These are phyloP conservation scores for Ophiocordyceps unilateralis DNA, from an alignment of 2,329 filamentous ascomycete genomes.

Conservation along the genomic window DNA sequence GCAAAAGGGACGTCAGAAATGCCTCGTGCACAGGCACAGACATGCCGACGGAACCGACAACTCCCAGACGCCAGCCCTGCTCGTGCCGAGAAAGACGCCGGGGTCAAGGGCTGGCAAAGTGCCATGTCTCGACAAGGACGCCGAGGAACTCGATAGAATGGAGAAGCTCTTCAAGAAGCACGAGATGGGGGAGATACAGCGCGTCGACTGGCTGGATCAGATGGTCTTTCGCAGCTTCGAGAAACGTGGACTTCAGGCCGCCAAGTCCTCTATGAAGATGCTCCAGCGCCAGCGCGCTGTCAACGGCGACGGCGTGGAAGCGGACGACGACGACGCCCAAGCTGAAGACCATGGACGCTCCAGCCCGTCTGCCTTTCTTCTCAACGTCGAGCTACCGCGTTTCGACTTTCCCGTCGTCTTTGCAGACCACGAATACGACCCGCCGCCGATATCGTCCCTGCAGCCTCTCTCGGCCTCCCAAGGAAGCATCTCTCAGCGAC, in stretches of 20 bases:
- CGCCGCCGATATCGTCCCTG: slow-evolving; percentile 65
- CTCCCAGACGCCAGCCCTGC: slow-evolving; percentile 56
- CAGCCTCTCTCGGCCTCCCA: slow-evolving; percentile 39
- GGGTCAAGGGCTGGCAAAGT: slow-evolving; percentile 30
- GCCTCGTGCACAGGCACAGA: slow-evolving; percentile 64
- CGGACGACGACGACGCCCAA: slow-evolving; percentile 12
- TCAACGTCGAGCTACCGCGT: slow-evolving; percentile 81
- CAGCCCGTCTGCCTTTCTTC: slow-evolving; percentile 47
- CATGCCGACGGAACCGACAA: slow-evolving; percentile 72
- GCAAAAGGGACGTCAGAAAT: slow-evolving; percentile 85
- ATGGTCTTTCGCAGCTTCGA: slow-evolving; percentile 84
- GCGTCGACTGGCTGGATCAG: slow-evolving; percentile 90
- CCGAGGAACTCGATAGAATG: slow-evolving; percentile 74
- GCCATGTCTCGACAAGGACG: slow-evolving; percentile 46
- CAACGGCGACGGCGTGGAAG: slow-evolving; percentile 16
- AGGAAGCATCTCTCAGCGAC: slow-evolving; percentile 57
- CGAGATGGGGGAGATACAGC: slow-evolving; percentile 89
- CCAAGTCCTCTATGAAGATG: slow-evolving; percentile 44
- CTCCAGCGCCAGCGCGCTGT: slow-evolving; percentile 29
- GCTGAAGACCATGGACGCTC: slow-evolving; percentile 25
- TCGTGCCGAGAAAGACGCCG: slow-evolving; percentile 35
- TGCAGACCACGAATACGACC: slow-evolving; percentile 80
- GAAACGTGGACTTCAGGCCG: slow-evolving; percentile 50
- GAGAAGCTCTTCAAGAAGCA: slow-evolving; percentile 91
- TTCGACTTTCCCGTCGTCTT: slow-evolving; percentile 96